Conservation (phyloP, 257 asterid species). For the Ballota nigra region DNA sequence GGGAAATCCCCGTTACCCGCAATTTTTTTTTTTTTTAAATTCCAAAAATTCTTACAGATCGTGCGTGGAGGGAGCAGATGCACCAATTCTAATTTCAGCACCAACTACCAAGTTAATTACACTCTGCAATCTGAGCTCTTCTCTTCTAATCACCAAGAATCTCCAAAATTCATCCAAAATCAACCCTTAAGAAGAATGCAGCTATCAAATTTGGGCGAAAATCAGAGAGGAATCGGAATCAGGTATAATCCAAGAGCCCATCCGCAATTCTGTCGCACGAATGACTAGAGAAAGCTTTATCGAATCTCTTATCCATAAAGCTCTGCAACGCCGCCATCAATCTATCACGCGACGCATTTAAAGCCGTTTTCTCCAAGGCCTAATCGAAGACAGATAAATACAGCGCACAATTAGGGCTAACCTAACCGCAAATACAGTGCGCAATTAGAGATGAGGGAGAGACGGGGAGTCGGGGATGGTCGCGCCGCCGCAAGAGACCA, state of each 20-base stretch:
- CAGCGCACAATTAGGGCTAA: slow-evolving; percentile 29
- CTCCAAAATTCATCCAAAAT: too few species aligned
- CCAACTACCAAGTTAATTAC: slow-evolving; percentile 2
- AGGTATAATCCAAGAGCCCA: slow-evolving; percentile 31
- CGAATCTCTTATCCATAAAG: slow-evolving; percentile 35
- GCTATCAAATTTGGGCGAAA: slow-evolving; percentile 35
- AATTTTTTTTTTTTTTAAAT: too few species aligned
- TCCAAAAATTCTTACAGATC: too few species aligned
- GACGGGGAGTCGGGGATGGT: too few species aligned
- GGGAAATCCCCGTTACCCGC: too few species aligned
- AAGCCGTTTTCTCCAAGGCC: slow-evolving; percentile 24
- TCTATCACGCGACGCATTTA: slow-evolving; percentile 34
- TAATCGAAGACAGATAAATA: slow-evolving; percentile 22
- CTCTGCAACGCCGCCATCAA: slow-evolving; percentile 5
- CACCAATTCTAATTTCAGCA: neutral
- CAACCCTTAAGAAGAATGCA: slow-evolving; percentile 14
- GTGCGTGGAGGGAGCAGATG: too few species aligned
- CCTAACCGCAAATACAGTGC: too few species aligned
- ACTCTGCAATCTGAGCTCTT: slow-evolving; percentile 11
- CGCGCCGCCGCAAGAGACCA: too few species aligned
- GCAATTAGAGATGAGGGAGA: too few species aligned
- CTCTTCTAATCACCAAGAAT: slow-evolving; percentile 17
- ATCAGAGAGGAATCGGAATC: slow-evolving; percentile 31
- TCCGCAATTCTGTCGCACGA: slow-evolving; percentile 31
- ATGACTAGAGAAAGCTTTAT: slow-evolving; percentile 35